These are phyloP conservation scores for Candida khao-thaluensis DNA, from an alignment of 805 yeast genomes.

Conservation along the genomic window DNA sequence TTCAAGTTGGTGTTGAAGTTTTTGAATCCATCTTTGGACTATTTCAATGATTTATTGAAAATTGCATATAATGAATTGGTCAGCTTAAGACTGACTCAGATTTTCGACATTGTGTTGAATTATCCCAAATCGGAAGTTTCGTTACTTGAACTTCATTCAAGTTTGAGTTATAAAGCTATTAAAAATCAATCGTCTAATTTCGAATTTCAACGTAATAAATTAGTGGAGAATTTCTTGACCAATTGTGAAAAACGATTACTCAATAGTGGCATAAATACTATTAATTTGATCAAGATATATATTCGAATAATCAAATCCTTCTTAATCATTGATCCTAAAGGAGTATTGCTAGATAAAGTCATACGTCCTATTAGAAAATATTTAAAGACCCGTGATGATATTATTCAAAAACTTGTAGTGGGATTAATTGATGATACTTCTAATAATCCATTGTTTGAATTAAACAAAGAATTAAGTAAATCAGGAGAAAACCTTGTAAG, in stretches of 20 bases:
- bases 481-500: slow-evolving; percentile 14
- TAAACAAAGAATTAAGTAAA: slow-evolving; percentile 51
- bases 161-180: slow-evolving; percentile 37
- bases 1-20: slow-evolving; percentile 20
- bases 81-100: slow-evolving; percentile 54
- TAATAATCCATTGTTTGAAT: slow-evolving; percentile 45
- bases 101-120: slow-evolving; percentile 54
- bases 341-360: slow-evolving; percentile 76
- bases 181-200: slow-evolving; percentile 14
- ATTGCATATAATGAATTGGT: slow-evolving; percentile 41
- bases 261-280: slow-evolving; percentile 81
- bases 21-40: slow-evolving; percentile 19
- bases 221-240: slow-evolving; percentile 51
- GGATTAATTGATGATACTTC: slow-evolving; percentile 58
- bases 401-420: slow-evolving; percentile 64
- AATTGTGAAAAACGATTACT: slow-evolving; percentile 49
- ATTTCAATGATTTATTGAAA: slow-evolving; percentile 26
- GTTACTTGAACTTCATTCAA: slow-evolving; percentile 55
- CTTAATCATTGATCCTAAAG: slow-evolving; percentile 77
- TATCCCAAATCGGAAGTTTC: slow-evolving; percentile 56
- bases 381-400: slow-evolving; percentile 70
- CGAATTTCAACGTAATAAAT: slow-evolving; percentile 46
- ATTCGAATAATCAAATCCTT: slow-evolving; percentile 72
- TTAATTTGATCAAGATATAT: slow-evolving; percentile 66
- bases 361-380: slow-evolving; percentile 73